Evolutionary conservation across 75 land plant species (phyloP).

Genomic region (Larix kaempferi): DNA sequence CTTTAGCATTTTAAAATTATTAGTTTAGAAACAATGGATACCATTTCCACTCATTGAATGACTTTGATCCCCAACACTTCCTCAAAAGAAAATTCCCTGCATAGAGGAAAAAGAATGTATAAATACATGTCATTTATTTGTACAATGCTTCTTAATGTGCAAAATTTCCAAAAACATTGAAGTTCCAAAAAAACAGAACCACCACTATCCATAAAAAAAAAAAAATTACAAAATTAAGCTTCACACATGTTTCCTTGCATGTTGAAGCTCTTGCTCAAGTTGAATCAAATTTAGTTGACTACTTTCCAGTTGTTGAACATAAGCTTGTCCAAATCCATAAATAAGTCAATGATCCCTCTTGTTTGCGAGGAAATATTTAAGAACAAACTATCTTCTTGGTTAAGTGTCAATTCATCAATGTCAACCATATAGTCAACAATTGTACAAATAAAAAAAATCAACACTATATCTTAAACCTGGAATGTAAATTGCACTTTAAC

Average conservation of each 20-base stretch:
- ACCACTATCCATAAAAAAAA: neutral
- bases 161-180: neutral
- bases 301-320: conserved; percentile 87
- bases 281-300: conserved; percentile 76
- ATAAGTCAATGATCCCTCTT: too few species aligned
- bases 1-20: too few species aligned
- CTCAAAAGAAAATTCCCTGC: conserved; percentile 37
- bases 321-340: conserved; percentile 42
- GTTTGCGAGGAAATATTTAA: neutral
- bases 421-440: neutral
- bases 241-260: conserved; percentile 82
- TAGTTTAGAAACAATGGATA: too few species aligned
- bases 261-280: conserved; percentile 83
- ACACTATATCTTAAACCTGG: too few species aligned
- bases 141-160: too few species aligned
- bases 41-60: too few species aligned
- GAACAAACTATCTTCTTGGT: neutral
- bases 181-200: neutral
- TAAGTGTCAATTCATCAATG: neutral
- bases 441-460: neutral
- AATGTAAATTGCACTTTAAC: neutral
- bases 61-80: conserved; percentile 44
- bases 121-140: neutral
- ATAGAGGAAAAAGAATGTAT: too few species aligned
- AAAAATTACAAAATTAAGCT: neutral